A percentile compares a stretch with the other conserved stretches of the same genome.
These are phyloP conservation scores for Eucalyptus victrix DNA, from an alignment of 345 rosid genomes.

Conservation along the genomic window DNA sequence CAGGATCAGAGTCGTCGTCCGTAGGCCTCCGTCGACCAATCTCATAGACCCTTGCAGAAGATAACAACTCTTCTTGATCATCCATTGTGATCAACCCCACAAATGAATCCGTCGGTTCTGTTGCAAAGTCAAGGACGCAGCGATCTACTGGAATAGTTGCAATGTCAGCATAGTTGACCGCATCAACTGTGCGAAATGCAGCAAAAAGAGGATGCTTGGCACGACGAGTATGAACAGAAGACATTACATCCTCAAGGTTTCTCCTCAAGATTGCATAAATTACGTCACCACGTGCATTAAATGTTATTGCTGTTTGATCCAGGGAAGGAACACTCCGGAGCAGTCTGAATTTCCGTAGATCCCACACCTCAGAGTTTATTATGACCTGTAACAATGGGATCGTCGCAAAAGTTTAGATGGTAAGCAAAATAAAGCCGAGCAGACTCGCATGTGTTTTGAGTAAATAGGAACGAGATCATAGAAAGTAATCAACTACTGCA, in stretches of 20 bases:
- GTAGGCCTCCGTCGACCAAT: slow-evolving; percentile 89
- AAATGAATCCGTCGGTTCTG: slow-evolving; percentile 85
- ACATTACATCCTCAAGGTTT: slow-evolving; percentile 87
- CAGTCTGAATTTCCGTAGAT: slow-evolving; percentile 70
- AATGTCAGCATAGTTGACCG: slow-evolving; percentile 87
- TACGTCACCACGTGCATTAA: slow-evolving; percentile 84
- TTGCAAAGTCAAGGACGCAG: slow-evolving; percentile 94
- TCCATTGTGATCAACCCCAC: slow-evolving; percentile 90
- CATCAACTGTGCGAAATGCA: slow-evolving; percentile 90
- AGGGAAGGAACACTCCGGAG: slow-evolving; percentile 87
- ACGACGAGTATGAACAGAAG: slow-evolving; percentile 82
- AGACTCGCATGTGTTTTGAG: not conserved
- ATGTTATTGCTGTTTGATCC: slow-evolving; percentile 84
- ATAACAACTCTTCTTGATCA: slow-evolving; percentile 86
- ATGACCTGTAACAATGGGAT: slow-evolving; percentile 42
- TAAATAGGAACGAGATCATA: not conserved
- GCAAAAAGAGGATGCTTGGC: slow-evolving; percentile 73
- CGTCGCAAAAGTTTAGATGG: not conserved
- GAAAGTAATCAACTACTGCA: not conserved
- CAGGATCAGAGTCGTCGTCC: slow-evolving; percentile 96
- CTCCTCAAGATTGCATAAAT: slow-evolving; percentile 95
- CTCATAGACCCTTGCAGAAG: slow-evolving; percentile 90
- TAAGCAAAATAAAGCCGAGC: not conserved
- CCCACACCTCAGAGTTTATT: slow-evolving; percentile 98
- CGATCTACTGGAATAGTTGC: slow-evolving; percentile 86